These are phyloP conservation scores for Cyclotella distinguenda DNA, from an alignment of 108 stramenopile species.

Conservation along the genomic window DNA sequence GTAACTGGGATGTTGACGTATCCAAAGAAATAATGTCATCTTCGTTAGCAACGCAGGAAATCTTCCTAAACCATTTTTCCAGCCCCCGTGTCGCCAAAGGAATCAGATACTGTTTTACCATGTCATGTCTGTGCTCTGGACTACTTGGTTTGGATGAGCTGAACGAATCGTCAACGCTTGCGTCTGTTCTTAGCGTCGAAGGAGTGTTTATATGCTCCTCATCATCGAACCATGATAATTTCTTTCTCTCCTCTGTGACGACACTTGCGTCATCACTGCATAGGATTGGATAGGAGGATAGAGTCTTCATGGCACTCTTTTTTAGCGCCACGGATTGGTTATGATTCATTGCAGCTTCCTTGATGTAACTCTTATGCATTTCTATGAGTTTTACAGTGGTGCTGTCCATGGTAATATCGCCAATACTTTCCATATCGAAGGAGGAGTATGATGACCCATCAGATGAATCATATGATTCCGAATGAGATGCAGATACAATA, in stretches of 20 bases:
- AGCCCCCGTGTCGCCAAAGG: constrained; percentile 1
- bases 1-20: no score
- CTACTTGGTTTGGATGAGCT: neutral
- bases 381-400: constrained; percentile 1
- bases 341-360: neutral
- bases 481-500: neutral
- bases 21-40: no score
- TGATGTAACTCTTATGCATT: constrained; percentile 7
- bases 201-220: constrained; percentile 11
- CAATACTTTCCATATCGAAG: constrained; percentile 2
- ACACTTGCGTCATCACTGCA: neutral
- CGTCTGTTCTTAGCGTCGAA: constrained; percentile 21
- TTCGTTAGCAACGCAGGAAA: neutral
- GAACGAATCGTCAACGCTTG: constrained; percentile 6
- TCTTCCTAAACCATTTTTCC: neutral
- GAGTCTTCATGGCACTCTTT: constrained; percentile 8
- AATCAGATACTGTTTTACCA: neutral
- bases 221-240: constrained; percentile 27
- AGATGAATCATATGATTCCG: neutral
- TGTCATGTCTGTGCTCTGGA: neutral
- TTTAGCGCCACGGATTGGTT: constrained; percentile 10
- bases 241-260: neutral
- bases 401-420: constrained; percentile 5
- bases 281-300: neutral
- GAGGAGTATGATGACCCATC: constrained; percentile 6